Evolutionary conservation across 768 basidiomycete species (phyloP), one percentile per base, ranked within the genome.

Genomic region (Albatrellus ellisii): DNA sequence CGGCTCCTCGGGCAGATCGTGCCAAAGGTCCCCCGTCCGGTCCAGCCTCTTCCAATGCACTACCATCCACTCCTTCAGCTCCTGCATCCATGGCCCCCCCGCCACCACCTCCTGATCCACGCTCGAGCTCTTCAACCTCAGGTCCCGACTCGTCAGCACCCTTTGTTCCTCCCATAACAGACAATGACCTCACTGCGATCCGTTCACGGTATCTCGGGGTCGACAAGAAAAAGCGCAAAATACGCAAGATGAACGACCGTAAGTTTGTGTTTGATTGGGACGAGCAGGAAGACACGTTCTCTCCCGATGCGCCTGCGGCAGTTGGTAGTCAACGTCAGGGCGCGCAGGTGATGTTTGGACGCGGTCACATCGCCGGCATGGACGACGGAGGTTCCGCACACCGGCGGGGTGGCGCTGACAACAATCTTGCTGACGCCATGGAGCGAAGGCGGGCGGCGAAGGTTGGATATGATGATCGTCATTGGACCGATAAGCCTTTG

Each of bases 241-340:
- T 89, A 52, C 79, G 89, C 42, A 92, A 91, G 64, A 89, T 86
- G 75, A 88, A 85, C 56, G 90, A 92, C 60, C 79, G 89, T 61
- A 94, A 94, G 62, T 90, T 98, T 57, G 87, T 94, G n/a, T 99
- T 99, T 55, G 95, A 98, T 59, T 99, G 95, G 95, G 91, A 94
- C 55, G 79, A 79, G 37, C 84, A 83, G 58, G 95, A 99, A 54
- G 95, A 99, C 59, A 99, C 95, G 11, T 80, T 85, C 54, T 66
- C 75, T 6, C 76, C 72, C 24, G 85, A 86, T 54, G 75, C 82
- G 12, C 79, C 80, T n/a, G 67, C 73, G 11, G 77, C 77, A 5
- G 70, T 74, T 4, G 83, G 80, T 2, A 70, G 70, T 40, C 77
- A 77, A 42, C 69, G 83, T 21, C 85, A 87, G 56, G 83, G 82